Evolutionary conservation across 805 yeast genomes (phyloP).

Genomic region (Brettanomyces bruxellensis): DNA sequence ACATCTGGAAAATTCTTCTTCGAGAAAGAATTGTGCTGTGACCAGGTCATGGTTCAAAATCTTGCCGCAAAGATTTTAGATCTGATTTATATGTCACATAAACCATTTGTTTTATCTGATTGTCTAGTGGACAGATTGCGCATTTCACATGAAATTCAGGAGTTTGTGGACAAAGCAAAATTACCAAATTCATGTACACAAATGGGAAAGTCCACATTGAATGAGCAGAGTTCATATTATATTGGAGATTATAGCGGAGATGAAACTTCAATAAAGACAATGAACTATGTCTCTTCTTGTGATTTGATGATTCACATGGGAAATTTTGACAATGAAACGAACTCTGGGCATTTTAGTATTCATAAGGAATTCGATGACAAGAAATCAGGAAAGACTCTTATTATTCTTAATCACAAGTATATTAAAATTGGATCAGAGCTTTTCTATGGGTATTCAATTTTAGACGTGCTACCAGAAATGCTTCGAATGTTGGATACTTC

Average conservation of each 20-base stretch:
- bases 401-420: slow-evolving; percentile 46
- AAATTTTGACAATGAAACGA: slow-evolving; percentile 54
- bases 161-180: slow-evolving; percentile 39
- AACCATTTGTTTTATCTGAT: slow-evolving; percentile 68
- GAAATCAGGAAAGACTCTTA: slow-evolving; percentile 22
- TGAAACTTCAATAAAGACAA: slow-evolving; percentile 40
- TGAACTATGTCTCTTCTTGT: slow-evolving; percentile 38
- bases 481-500: slow-evolving; percentile 25
- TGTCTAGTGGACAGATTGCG: slow-evolving; percentile 57
- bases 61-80: slow-evolving; percentile 34
- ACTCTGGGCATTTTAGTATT: slow-evolving; percentile 56
- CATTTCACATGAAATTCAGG: slow-evolving; percentile 33
- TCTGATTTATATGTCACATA: slow-evolving; percentile 40
- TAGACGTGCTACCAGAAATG: slow-evolving; percentile 37
- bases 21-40: slow-evolving; percentile 16
- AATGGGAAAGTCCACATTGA: slow-evolving; percentile 64
- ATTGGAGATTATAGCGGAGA: slow-evolving; percentile 68
- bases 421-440: slow-evolving; percentile 35
- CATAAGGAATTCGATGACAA: slow-evolving; percentile 27
- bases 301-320: slow-evolving; percentile 73
- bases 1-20: slow-evolving; percentile 9
- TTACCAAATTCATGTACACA: slow-evolving; percentile 52
- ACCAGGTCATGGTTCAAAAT: slow-evolving; percentile 11
- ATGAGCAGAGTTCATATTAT: slow-evolving; percentile 58
- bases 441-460: slow-evolving; percentile 37